Conservation (phyloP, 208 protist species). For the Polymyxa betae region DNA sequence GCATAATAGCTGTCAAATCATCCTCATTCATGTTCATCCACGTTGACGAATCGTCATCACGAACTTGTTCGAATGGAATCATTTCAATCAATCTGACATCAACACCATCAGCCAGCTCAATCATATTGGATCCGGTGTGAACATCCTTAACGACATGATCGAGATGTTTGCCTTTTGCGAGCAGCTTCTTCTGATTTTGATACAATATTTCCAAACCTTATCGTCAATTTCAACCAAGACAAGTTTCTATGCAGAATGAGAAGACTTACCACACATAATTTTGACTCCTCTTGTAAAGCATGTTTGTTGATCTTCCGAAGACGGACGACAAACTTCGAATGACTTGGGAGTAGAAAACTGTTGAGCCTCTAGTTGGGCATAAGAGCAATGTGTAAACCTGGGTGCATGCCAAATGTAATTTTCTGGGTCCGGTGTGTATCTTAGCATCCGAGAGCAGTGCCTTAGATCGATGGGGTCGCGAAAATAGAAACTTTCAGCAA, state of each 20-base stretch:
- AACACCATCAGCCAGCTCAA: not conserved
- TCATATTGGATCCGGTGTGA: not conserved
- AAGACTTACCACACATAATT: not conserved
- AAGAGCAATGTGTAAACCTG: not conserved
- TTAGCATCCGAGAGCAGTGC: not conserved
- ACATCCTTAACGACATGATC: not conserved
- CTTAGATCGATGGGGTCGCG: not conserved
- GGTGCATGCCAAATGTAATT: not conserved
- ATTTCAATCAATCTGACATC: not conserved
- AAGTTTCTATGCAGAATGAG: not conserved
- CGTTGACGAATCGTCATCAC: not conserved
- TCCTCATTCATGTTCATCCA: not conserved
- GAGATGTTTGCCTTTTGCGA: not conserved
- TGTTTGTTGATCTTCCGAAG: not conserved
- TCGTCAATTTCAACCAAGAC: not conserved
- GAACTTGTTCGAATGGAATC: not conserved
- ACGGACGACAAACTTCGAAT: not conserved
- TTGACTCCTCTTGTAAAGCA: not conserved
- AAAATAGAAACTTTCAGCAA: not conserved
- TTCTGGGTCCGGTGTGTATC: not conserved
- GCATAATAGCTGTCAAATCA: not conserved
- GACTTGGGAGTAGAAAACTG: not conserved
- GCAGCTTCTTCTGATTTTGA: not conserved
- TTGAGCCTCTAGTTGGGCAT: not conserved
- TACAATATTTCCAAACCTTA: not conserved